Base-by-base conservation (phyloP, 2,329 filamentous ascomycete genomes). In the Cladosporium sp. region DNA sequence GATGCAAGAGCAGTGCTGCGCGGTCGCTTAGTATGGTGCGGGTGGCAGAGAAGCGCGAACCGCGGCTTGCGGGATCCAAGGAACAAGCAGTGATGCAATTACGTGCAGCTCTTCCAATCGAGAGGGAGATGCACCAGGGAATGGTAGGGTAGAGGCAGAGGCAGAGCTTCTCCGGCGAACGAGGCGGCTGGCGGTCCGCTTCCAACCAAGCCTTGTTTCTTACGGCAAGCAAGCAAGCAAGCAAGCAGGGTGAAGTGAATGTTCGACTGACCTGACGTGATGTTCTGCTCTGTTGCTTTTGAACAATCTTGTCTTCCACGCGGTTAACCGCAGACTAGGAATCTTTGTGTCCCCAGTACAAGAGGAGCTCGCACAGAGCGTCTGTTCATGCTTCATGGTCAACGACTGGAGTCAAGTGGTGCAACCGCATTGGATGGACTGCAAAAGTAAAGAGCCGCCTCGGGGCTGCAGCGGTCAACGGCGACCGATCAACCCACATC, bases 371-470 rank as follows among this genome's bases (percentile, higher is more conserved):
- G 60, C 60, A 56, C 60, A 54, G 30, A 63, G 34, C 18, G 48
- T 46, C 60, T 63, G 49, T 56, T 56, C 34, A 63, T 63, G 49
- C 49, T 39, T 63, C 60, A 54, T 56, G 32, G 49, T 63, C 30
- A 63, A 34, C 25, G 49, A 25, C 34, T 54, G 32, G 32, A 63
- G 32, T 10, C n/a, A 25, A 25, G 23, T 30, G 36, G 56, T 43
- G 36, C 14, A 46, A 57, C 54, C 28, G 23, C 32, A 57, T 57
- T 8, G 32, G 21, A 28, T 23, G 8, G 21, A 57, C 4, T 46
- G 56, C 32, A 46, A 46, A 25, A 13, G 56, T 4, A 26, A 21
- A 32, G 51, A 56, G 51, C 51, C 51, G 25, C 25, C n/a, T 58
- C 23, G 36, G 34, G 36, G 23, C 32, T 46, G 26, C 25, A 46